Conservation (phyloP, 495 filamentous ascomycete genomes). For the Entonaema liquescens region DNA sequence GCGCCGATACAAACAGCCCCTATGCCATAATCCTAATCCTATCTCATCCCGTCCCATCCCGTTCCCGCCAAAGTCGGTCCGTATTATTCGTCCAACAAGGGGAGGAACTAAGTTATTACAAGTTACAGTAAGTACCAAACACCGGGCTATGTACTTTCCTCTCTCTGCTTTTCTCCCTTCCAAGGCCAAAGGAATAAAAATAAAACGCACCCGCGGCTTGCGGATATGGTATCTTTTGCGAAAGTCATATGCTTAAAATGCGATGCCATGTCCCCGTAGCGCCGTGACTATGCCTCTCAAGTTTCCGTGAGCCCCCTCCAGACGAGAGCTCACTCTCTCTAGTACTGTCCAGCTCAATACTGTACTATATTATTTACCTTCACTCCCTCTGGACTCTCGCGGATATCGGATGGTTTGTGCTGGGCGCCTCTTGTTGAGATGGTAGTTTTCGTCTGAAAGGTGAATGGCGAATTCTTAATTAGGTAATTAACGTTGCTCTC, state of each 20-base stretch:
- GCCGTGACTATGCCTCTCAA: constrained; percentile 15
- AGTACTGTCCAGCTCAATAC: background rate
- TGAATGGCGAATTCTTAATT: background rate
- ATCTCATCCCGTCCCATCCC: background rate
- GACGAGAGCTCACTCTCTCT: background rate
- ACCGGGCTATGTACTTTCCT: background rate
- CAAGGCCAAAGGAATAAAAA: constrained; percentile 4
- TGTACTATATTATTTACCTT: background rate
- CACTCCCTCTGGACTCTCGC: background rate
- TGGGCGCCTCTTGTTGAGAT: background rate
- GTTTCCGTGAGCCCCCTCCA: background rate
- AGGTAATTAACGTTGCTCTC: background rate
- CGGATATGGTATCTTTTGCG: constrained; percentile 25
- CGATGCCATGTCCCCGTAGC: constrained; percentile 14
- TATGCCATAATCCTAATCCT: background rate
- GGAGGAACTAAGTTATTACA: background rate
- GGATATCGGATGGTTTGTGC: background rate
- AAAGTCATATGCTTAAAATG: constrained; percentile 15
- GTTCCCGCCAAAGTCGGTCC: background rate
- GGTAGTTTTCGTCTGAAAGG: background rate
- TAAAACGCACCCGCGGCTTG: constrained; percentile 1
- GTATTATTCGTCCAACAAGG: background rate
- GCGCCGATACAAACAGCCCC: background rate
- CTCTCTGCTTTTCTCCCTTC: background rate
- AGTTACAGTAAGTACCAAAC: background rate